phyloP scores from a whole-genome alignment of 1,284 basidiomycete genomes.

The Cystobasidium pallidum region DNA sequence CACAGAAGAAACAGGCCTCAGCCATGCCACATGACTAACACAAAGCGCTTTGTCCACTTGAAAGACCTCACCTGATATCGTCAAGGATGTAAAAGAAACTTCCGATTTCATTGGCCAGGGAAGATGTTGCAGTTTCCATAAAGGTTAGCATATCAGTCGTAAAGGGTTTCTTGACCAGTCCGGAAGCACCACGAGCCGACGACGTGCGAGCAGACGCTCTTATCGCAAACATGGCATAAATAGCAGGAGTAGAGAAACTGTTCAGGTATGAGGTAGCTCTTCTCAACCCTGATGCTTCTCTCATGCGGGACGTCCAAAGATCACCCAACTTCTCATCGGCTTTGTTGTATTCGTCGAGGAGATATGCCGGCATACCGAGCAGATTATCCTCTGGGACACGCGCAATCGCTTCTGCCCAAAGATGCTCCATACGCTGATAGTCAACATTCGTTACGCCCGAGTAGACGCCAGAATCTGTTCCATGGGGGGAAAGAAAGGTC shows the following conservation, averaged over 20 bases:
- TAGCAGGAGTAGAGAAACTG: constrained; percentile 20
- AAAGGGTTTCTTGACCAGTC: not conserved
- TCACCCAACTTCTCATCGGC: constrained; percentile 28
- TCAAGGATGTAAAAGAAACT: constrained; percentile 33
- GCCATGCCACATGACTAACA: too few relatives aligned
- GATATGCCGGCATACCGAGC: constrained; percentile 24
- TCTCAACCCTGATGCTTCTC: constrained; percentile 25
- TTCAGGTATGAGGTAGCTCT: constrained; percentile 25
- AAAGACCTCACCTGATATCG: constrained; percentile 25
- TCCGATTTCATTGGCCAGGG: constrained; percentile 27
- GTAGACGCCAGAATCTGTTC: constrained; percentile 30
- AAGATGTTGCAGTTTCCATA: constrained; percentile 25
- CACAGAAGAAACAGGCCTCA: too few relatives aligned
- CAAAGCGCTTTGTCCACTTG: too few relatives aligned
- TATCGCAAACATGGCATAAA: constrained; percentile 39
- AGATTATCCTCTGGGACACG: constrained; percentile 17
- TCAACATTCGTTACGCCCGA: constrained; percentile 22
- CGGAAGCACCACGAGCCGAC: not conserved
- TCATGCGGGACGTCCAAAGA: constrained; percentile 23
- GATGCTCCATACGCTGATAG: constrained; percentile 36
- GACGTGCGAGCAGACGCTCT: constrained; percentile 17
- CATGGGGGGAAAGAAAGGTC: not conserved
- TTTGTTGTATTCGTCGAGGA: constrained; percentile 25
- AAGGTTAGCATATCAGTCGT: constrained; percentile 32
- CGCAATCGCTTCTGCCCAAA: constrained; percentile 8